Evolutionary conservation across 2,329 filamentous ascomycete species (phyloP), one percentile per base, ranked within the genome.

Genomic region (Sporothrix sp.): DNA sequence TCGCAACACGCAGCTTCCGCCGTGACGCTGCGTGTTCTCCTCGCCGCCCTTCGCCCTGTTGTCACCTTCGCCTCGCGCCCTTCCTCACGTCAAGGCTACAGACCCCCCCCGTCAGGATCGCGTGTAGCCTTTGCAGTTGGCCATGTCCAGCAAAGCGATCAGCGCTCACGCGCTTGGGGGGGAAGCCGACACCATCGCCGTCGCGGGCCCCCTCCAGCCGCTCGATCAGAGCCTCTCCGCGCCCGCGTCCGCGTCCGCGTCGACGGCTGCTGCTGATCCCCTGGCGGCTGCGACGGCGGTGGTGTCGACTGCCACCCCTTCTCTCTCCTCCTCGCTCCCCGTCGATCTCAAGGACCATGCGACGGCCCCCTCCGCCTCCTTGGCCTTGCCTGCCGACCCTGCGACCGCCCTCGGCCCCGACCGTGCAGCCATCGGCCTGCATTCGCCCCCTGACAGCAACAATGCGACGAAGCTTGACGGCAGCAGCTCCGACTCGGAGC

Each of bases 361-460:
- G 46, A 49, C 28, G 5, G 16, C 20, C 21, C 25, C 42, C 25
- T 43, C 44, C 25, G 10, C 32, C 40, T 30, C 11, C 5, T 40
- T n/a, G n/a, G 11, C 27, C 18, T 23, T n/a, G 10, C 13, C 35
- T 33, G 32, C 33, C 7, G 23, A 25, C 5, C 28, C 37, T 6
- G 48, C 56, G 57, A 44, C 52, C 55, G 47, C 52, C 40, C 52
- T 50, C 35, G 30, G 28, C 8, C 18, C 46, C 49, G 60, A 57
- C 56, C 42, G 73, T 56, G 65, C 50, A 16, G 35, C 70, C 27
- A 68, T 65, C 53, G 77, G 77, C 58, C 66, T 82, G 51, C 74
- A 81, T 61, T 82, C 79, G 57, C 79, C 79, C 37, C 80, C 80
- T 46, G 78, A 82, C 59, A 81, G 76, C 63, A 81, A 81, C 66